A percentile compares a stretch with the other conserved stretches of the same genome.
Evolutionary conservation across 768 basidiomycete genomes (phyloP).

Genomic region (Leccinum incarnatum): DNA sequence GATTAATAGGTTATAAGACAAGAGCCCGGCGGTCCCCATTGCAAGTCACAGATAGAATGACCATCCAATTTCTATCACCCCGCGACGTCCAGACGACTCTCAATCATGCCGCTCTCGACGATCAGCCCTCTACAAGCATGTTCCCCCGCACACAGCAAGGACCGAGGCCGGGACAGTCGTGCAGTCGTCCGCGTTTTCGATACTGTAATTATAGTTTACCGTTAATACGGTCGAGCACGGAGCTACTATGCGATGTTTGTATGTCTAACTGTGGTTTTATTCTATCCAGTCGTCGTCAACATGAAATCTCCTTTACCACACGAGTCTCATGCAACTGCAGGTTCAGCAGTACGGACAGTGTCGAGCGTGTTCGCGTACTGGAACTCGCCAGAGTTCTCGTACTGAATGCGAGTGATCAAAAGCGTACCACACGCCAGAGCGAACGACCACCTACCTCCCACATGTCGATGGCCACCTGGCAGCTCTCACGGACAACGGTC

Average conservation of each 20-base stretch:
- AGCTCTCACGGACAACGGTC: slow-evolving; percentile 90
- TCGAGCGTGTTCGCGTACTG: slow-evolving; percentile 67
- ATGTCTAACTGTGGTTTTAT: background rate
- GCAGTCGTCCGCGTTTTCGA: background rate
- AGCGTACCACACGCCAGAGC: background rate
- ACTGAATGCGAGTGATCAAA: slow-evolving; percentile 38
- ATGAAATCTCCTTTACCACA: background rate
- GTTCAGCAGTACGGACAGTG: slow-evolving; percentile 7
- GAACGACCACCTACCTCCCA: slow-evolving; percentile 66
- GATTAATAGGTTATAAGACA: slow-evolving; percentile 1
- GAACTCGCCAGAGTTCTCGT: slow-evolving; percentile 79
- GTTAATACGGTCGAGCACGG: background rate
- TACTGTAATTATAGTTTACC: background rate
- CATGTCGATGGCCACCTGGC: slow-evolving; percentile 96
- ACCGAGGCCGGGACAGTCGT: slow-evolving; percentile 22
- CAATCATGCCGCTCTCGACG: slow-evolving; percentile 29
- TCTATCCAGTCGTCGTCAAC: background rate
- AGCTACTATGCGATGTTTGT: background rate
- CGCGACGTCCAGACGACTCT: slow-evolving; percentile 38
- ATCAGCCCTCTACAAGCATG: slow-evolving; percentile 35
- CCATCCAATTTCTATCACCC: slow-evolving; percentile 24
- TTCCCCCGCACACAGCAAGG: slow-evolving; percentile 26
- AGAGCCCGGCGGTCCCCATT: background rate
- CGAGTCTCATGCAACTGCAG: slow-evolving; percentile 13
- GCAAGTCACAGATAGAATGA: slow-evolving; percentile 3